phyloP scores from a whole-genome alignment of 768 basidiomycete species.

The Amanita polypyramis region DNA sequence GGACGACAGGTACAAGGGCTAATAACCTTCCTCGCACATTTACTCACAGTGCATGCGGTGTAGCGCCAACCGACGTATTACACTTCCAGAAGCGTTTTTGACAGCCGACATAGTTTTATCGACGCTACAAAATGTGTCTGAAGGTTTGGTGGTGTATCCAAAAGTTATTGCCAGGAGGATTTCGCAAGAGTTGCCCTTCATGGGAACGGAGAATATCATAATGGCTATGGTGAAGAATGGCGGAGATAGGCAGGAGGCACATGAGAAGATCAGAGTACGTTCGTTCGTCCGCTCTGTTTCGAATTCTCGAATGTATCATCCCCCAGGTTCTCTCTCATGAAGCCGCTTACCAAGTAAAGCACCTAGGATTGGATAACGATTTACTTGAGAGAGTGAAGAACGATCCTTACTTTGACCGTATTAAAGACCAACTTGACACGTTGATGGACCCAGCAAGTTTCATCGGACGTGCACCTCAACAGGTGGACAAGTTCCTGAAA shows the following conservation, averaged over 20 bases:
- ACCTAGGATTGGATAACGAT: slow-evolving; percentile 92
- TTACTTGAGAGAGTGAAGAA: slow-evolving; percentile 77
- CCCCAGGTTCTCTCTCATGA: slow-evolving; percentile 83
- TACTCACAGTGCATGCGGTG: not conserved
- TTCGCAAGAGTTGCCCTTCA: slow-evolving; percentile 93
- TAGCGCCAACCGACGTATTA: slow-evolving; percentile 93
- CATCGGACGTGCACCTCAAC: slow-evolving; percentile 89
- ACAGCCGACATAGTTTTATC: slow-evolving; percentile 95
- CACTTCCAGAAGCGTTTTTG: slow-evolving; percentile 93
- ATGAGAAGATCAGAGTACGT: slow-evolving; percentile 84
- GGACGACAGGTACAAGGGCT: slow-evolving; percentile 69
- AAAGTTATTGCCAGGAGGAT: slow-evolving; percentile 90
- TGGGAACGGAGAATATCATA: slow-evolving; percentile 99
- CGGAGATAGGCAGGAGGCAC: slow-evolving; percentile 93
- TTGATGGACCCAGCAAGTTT: slow-evolving; percentile 84
- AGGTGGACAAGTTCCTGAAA: slow-evolving; percentile 80
- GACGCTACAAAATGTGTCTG: slow-evolving; percentile 92
- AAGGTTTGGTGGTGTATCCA: slow-evolving; percentile 99
- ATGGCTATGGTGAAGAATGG: slow-evolving; percentile 96
- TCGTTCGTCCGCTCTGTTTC: not conserved
- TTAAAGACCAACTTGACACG: slow-evolving; percentile 66
- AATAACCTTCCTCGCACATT: no score
- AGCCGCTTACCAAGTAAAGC: slow-evolving; percentile 89
- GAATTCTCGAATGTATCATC: not conserved
- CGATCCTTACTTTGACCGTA: slow-evolving; percentile 84